Evolutionary conservation across 2,329 filamentous ascomycete species (phyloP), one percentile per base, ranked within the genome.

Genomic region (Daldinia sp.): DNA sequence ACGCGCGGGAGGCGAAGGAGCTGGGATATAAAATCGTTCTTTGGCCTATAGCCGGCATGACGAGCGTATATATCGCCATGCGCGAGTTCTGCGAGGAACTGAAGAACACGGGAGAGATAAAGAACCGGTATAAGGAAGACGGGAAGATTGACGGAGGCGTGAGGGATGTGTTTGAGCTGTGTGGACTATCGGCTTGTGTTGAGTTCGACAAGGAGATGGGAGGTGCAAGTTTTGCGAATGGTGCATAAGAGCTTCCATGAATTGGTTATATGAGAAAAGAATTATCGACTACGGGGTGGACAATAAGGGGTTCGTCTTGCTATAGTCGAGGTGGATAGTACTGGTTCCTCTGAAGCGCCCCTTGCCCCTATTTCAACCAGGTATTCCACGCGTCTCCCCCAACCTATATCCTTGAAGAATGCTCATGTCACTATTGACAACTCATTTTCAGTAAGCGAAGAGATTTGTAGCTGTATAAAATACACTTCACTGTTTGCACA

Each of bases 21-120:
- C 60, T 79, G 20, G 79, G 78, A 4, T 80, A 73, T 69, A 72
- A 67, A 60, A 74, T 79, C 20, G 74, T 79, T 39, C 79, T 79
- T 41, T 79, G 75, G 76, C 77, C 78, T 53, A 69, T 75, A 33
- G 74, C 75, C 41, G 74, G 76, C 53, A 72, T 78, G 73, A 77
- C 76, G 37, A 74, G 74, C 18, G 75, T 76, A 39, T 76, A 77
- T 42, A 64, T 78, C 30, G 78, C 74, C 46, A 78, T 76, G 63
- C 72, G 75, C 58, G 72, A 78, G 62, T 74, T 75, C 23, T 77
- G 76, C 39, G 68, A 67, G 48, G 76, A 79, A 71, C 68, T 80
- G 13, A 77, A 75, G 71, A 67, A 64, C 20, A 78, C 76, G 26
- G 77, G 77, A 13, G 73, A 74, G 63, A 73, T 78, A 55, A 74